Base-by-base conservation (phyloP, 208 protist genomes). In the Crithidia thermophila region DNA sequence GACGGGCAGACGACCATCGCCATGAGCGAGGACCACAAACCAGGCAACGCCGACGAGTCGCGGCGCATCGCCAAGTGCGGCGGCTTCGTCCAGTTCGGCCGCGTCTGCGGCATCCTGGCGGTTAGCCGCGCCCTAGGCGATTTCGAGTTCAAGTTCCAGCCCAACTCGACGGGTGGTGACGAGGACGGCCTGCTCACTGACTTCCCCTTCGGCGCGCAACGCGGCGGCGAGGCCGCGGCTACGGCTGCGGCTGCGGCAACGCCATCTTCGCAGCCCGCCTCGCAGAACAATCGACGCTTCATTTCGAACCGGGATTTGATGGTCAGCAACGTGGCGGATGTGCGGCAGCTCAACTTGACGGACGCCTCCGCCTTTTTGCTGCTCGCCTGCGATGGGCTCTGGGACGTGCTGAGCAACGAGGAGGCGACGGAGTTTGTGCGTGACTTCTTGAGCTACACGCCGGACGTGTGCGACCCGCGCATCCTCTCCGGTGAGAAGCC, bases 21-120 rank as follows among this genome's bases (percentile, higher is more conserved):
- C 9, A 83, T 98, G 75, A 90, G 76, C 45, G 84, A 94, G 27
- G 95, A 98, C 59, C 95, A 98, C 77, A 97, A 97, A 72, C 93
- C 94, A 0, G 78, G 60, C n/a, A 83, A 90, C 49, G 30, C 65
- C 6, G 78, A 79, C 55, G 91, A 97, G 69, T 73, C 66, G 14
- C 67, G 75, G 11, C 85, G 95, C 37, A 97, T 98, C 65, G 59
- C 59, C 14, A 77, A 78, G 25, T 94, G 87, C 58, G 91, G 89
- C 40, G 90, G 90, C 21, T 97, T 91, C 81, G 93, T 98, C 2
- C 83, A 95, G 74, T 91, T 95, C 80, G 91, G 92, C 25, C 85
- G 95, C n/a, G 93, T 98, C 4, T 94, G 91, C 68, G 95, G 95
- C 20, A 80, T 89, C 25, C 72, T 98, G 4, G 95, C 93, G 10